Conservation (phyloP, 169 alveolate species). For the Babesia sp. region DNA sequence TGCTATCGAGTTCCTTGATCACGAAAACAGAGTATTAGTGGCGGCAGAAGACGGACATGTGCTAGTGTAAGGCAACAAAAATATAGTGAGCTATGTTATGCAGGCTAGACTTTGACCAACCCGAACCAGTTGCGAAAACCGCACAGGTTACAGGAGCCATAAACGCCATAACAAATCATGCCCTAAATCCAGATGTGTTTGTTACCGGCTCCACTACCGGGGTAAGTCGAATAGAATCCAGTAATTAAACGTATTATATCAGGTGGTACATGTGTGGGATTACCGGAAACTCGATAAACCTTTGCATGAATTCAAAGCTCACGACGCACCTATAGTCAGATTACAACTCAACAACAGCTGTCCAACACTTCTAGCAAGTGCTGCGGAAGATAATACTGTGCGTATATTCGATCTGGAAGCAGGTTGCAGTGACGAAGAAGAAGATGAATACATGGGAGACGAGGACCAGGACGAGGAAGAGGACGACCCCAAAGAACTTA, state of each 20-base stretch:
- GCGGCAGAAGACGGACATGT: conserved; percentile 66
- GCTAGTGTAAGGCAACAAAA: conserved; percentile 38
- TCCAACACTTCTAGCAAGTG: conserved; percentile 51
- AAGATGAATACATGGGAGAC: background rate
- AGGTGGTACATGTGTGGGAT: conserved; percentile 68
- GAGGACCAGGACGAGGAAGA: conserved; percentile 48
- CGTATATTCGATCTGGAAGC: conserved; percentile 58
- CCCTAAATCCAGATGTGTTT: conserved; percentile 47
- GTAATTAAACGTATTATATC: background rate
- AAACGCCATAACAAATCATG: conserved; percentile 41
- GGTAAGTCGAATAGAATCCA: conserved; percentile 8
- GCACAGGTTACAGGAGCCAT: conserved; percentile 45
- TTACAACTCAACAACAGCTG: conserved; percentile 49
- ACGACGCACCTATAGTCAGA: conserved; percentile 47
- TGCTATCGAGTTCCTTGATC: conserved; percentile 40
- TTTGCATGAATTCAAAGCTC: conserved; percentile 52
- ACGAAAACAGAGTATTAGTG: conserved; percentile 25
- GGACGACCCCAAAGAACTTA: conserved; percentile 44
- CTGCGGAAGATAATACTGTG: conserved; percentile 59
- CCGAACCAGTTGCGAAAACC: conserved; percentile 20
- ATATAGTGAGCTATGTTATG: no score
- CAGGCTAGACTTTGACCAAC: background rate
- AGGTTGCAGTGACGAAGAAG: conserved; percentile 21
- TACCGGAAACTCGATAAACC: conserved; percentile 40
- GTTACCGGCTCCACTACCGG: conserved; percentile 63